These are phyloP conservation scores for Paramecium caudatum DNA, from an alignment of 73 alveolate genomes.

Conservation along the genomic window DNA sequence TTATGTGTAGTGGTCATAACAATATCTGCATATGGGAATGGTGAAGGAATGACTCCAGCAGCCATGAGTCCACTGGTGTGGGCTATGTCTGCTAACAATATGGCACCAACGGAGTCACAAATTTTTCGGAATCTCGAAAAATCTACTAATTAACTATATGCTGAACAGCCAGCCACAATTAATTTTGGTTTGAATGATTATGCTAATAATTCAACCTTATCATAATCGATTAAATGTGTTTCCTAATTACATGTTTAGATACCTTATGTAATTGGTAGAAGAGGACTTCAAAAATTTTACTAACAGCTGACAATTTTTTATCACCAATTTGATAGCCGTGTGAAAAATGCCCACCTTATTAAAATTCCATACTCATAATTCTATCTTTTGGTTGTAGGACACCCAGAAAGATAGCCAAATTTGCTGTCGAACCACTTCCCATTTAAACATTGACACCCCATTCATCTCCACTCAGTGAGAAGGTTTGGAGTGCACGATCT, in stretches of 20 bases:
- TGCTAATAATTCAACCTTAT: slow-evolving; percentile 78
- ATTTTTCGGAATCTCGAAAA: slow-evolving; percentile 85
- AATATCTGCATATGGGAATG: slow-evolving; percentile 86
- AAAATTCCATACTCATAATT: slow-evolving; percentile 83
- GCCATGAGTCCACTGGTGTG: slow-evolving; percentile 85
- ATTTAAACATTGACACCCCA: slow-evolving; percentile 89
- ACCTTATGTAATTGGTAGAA: slow-evolving; percentile 60
- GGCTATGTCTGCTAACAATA: slow-evolving; percentile 83
- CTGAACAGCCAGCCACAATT: slow-evolving; percentile 86
- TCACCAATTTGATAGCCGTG: slow-evolving; percentile 84
- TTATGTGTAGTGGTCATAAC: slow-evolving; percentile 91
- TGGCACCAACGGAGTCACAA: slow-evolving; percentile 85
- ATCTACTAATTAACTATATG: slow-evolving; percentile 85
- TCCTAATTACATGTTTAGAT: slow-evolving; percentile 68
- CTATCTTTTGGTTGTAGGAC: slow-evolving; percentile 82
- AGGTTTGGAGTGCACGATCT: slow-evolving; percentile 82
- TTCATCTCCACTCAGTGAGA: slow-evolving; percentile 78
- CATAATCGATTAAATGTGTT: slow-evolving; percentile 87
- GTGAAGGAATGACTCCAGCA: slow-evolving; percentile 80
- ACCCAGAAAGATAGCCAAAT: slow-evolving; percentile 83
- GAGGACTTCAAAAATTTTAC: slow-evolving; percentile 78
- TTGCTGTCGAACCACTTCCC: slow-evolving; percentile 86
- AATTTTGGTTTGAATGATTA: slow-evolving; percentile 84
- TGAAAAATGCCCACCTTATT: slow-evolving; percentile 91
- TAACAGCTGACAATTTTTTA: slow-evolving; percentile 81